A percentile compares a stretch with the other conserved stretches of the same genome.
These are phyloP conservation scores for Paraphaeosphaeria minitans DNA, from an alignment of 2,329 filamentous ascomycete genomes.

Conservation along the genomic window DNA sequence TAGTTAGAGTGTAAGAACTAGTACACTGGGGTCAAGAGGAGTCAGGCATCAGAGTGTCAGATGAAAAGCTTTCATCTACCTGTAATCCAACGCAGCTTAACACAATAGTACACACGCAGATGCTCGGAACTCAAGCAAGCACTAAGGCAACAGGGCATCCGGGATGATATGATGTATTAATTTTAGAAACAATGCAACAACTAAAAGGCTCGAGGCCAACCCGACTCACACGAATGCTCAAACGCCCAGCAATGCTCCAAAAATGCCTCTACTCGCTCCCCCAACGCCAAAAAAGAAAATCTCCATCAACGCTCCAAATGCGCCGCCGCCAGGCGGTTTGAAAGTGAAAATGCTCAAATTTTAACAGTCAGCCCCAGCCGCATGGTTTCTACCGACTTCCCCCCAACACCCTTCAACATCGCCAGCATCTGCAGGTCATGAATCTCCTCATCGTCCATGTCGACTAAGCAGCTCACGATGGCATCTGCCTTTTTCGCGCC, in stretches of 20 bases:
- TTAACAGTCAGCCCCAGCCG: constrained; percentile 44
- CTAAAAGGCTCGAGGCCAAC: background rate
- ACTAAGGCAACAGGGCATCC: too few relatives aligned
- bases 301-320: background rate
- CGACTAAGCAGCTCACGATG: constrained; percentile 55
- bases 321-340: background rate
- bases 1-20: too few relatives aligned
- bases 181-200: constrained; percentile 1
- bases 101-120: too few relatives aligned
- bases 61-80: too few relatives aligned
- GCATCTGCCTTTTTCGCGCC: constrained; percentile 71
- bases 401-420: constrained; percentile 55
- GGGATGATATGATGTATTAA: background rate
- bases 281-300: background rate
- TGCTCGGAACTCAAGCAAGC: too few relatives aligned
- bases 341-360: constrained; percentile 24
- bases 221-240: background rate
- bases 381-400: constrained; percentile 59
- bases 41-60: too few relatives aligned
- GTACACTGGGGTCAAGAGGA: too few relatives aligned
- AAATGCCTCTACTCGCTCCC: background rate
- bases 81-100: too few relatives aligned
- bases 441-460: constrained; percentile 52
- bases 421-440: constrained; percentile 51
- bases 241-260: constrained; percentile 6